phyloP scores from a whole-genome alignment of 371 early-diverging fungal species.

The Apophysomyces elegans region DNA sequence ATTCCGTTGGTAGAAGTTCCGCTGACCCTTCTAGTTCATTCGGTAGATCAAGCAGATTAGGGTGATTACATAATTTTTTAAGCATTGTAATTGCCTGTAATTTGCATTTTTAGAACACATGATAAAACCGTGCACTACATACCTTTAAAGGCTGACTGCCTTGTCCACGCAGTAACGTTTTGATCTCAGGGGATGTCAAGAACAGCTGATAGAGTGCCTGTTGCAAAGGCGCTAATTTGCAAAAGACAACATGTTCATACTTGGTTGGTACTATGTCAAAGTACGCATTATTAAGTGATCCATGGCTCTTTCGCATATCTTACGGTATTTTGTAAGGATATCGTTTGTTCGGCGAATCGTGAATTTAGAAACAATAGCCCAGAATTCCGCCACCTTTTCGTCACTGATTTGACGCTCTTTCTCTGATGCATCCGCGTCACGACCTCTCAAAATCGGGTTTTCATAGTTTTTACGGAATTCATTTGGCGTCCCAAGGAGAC shows the following conservation, averaged over 20 bases:
- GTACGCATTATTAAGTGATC: neutral
- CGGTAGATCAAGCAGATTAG: constrained; percentile 77
- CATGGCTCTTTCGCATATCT: constrained; percentile 20
- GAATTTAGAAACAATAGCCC: constrained; percentile 86
- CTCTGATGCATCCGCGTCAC: constrained; percentile 90
- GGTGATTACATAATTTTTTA: constrained; percentile 96
- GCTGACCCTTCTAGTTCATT: constrained; percentile 73
- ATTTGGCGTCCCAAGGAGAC: constrained; percentile 88
- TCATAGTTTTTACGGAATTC: constrained; percentile 95
- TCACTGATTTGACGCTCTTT: constrained; percentile 83
- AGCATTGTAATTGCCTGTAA: constrained; percentile 82
- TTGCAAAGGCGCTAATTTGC: constrained; percentile 81
- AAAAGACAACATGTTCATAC: constrained; percentile 97
- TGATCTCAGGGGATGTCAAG: constrained; percentile 79
- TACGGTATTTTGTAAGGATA: constrained; percentile 92
- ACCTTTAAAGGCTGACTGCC: constrained; percentile 76
- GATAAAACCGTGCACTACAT: neutral
- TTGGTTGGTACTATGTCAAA: constrained; percentile 81
- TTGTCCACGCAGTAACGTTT: constrained; percentile 63
- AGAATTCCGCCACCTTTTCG: constrained; percentile 83
- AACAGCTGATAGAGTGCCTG: constrained; percentile 82
- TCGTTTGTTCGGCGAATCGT: constrained; percentile 97
- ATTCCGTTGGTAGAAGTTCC: constrained; percentile 54
- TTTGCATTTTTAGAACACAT: neutral
- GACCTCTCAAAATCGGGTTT: constrained; percentile 90